Conservation (phyloP, 352 stramenopile genomes). For the Pythium utonaiense region DNA sequence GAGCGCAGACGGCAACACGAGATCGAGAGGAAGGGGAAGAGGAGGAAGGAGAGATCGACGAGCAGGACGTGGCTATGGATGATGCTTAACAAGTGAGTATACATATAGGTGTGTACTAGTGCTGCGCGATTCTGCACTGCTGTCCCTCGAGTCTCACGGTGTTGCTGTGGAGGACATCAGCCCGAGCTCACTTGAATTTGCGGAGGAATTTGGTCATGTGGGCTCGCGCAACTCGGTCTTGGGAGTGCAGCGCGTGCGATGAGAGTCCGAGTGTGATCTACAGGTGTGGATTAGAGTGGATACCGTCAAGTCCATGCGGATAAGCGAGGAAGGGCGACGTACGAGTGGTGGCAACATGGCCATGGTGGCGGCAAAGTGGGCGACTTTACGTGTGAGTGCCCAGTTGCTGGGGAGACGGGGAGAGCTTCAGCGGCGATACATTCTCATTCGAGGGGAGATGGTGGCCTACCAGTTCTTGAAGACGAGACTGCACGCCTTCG, state of each 20-base stretch:
- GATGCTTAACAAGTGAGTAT: constrained; percentile 3
- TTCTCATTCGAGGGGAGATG: not conserved
- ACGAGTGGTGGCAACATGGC: constrained; percentile 17
- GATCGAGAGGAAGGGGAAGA: constrained; percentile 35
- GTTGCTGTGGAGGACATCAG: not conserved
- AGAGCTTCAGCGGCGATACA: not conserved
- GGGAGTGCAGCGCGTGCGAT: constrained; percentile 1
- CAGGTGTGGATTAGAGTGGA: no score
- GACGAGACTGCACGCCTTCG: constrained; percentile 27
- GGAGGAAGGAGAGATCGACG: constrained; percentile 33
- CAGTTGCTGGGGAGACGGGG: constrained; percentile 6
- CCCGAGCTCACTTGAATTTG: constrained; percentile 1
- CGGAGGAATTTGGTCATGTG: constrained; percentile 16
- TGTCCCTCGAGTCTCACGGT: not conserved
- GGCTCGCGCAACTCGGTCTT: constrained; percentile 11
- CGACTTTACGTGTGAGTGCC: constrained; percentile 16
- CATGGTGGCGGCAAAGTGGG: constrained; percentile 20
- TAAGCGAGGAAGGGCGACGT: not conserved
- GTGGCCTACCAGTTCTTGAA: constrained; percentile 30
- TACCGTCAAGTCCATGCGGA: no score
- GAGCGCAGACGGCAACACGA: not conserved
- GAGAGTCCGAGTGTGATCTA: constrained; percentile 15
- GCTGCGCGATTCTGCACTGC: not conserved
- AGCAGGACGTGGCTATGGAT: constrained; percentile 23
- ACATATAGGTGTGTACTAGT: not conserved